Evolutionary conservation across 805 yeast species (phyloP).

Genomic region (Ogataea paraovalis): DNA sequence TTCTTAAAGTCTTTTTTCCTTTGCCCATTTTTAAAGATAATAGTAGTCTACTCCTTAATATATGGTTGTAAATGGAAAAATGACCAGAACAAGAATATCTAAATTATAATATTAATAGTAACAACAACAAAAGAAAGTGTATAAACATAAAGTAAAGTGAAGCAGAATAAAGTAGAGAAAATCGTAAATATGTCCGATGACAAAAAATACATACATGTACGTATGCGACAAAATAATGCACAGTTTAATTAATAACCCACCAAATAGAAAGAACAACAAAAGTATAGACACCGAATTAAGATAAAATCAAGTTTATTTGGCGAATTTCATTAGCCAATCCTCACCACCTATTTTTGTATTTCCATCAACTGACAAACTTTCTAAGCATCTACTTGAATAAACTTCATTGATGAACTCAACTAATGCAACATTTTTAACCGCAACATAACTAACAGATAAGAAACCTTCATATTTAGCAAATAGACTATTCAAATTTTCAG

Average conservation of each 20-base stretch:
- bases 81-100: background rate
- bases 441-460: constrained; percentile 61
- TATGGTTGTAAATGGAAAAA: background rate
- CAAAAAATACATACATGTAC: background rate
- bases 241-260: background rate
- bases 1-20: background rate
- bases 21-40: background rate
- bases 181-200: background rate
- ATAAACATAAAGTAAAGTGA: background rate
- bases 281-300: background rate
- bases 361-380: constrained; percentile 19
- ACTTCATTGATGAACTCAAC: constrained; percentile 65
- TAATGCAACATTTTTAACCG: constrained; percentile 68
- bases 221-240: background rate
- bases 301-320: constrained; percentile 17
- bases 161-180: background rate
- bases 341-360: constrained; percentile 14
- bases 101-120: background rate
- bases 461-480: constrained; percentile 60
- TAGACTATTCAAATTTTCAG: constrained; percentile 37
- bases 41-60: background rate
- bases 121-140: background rate
- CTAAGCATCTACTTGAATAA: constrained; percentile 37
- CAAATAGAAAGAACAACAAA: background rate
- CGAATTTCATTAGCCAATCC: constrained; percentile 29